These are phyloP conservation scores for Hypoxylon crocopeplum DNA, from an alignment of 495 filamentous ascomycete genomes.

Conservation along the genomic window DNA sequence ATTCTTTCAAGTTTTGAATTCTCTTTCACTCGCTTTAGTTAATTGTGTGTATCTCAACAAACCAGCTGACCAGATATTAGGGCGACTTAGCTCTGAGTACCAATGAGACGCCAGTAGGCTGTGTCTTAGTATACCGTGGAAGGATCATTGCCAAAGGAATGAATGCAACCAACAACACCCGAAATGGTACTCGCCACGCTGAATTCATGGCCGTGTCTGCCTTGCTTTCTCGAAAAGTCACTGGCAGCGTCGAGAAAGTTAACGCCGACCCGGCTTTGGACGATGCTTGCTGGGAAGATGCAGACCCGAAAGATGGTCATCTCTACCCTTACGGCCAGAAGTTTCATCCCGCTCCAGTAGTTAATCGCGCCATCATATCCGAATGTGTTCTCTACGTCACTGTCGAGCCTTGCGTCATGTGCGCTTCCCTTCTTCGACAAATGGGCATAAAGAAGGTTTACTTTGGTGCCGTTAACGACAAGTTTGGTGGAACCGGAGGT, in stretches of 20 bases:
- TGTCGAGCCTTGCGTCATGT: constrained; percentile 98
- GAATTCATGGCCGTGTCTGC: constrained; percentile 87
- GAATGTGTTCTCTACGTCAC: constrained; percentile 91
- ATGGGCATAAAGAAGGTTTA: constrained; percentile 82
- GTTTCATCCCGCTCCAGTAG: constrained; percentile 50
- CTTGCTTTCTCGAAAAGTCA: constrained; percentile 45
- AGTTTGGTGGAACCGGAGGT: constrained; percentile 94
- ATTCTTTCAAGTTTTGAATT: too few relatives aligned
- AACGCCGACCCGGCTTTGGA: constrained; percentile 28
- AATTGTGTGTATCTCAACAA: not conserved
- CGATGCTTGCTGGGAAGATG: constrained; percentile 49
- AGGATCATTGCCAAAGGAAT: constrained; percentile 83
- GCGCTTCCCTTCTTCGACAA: constrained; percentile 89
- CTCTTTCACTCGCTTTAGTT: not conserved
- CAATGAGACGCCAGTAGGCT: constrained; percentile 95
- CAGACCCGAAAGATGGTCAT: constrained; percentile 52
- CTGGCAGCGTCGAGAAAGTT: not conserved
- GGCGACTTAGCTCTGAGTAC: constrained; percentile 78
- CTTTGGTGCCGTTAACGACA: constrained; percentile 94
- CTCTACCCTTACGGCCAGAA: constrained; percentile 59
- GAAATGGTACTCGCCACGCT: constrained; percentile 88
- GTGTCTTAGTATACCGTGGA: constrained; percentile 81
- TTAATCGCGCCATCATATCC: constrained; percentile 62
- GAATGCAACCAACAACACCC: constrained; percentile 93
- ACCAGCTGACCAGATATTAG: constrained; percentile 49